Conservation (phyloP, 139 green algal genomes). For the Volvox africanus region DNA sequence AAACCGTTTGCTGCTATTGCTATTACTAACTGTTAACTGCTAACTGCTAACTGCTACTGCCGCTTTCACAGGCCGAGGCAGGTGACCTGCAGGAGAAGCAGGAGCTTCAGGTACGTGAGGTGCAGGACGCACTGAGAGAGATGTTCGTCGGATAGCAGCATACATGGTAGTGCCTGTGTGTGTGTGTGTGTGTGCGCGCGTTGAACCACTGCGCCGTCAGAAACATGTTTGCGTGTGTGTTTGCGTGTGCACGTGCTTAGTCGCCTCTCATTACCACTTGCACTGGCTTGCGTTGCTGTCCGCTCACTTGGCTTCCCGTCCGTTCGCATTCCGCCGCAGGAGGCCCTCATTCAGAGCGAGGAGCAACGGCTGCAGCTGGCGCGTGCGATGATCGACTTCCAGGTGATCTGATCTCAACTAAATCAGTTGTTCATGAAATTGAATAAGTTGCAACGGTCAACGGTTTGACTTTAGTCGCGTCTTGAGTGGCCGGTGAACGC, state of each 20-base stretch:
- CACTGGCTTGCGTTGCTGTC: too few species aligned
- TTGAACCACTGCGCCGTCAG: too few species aligned
- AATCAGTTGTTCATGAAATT: too few species aligned
- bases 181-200: background rate
- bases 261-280: too few species aligned
- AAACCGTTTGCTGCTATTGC: too few species aligned
- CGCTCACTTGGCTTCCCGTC: background rate
- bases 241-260: background rate
- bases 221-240: background rate
- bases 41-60: background rate
- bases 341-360: constrained; percentile 73
- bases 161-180: background rate
- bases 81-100: constrained; percentile 62
- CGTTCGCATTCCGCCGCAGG: constrained; percentile 33
- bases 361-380: constrained; percentile 75
- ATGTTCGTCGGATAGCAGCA: background rate
- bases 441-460: too few species aligned
- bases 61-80: constrained; percentile 8
- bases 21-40: too few species aligned
- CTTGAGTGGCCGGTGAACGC: too few species aligned
- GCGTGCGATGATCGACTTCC: constrained; percentile 73
- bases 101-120: constrained; percentile 57
- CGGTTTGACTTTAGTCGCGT: too few species aligned
- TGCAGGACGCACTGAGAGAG: background rate
- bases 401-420: constrained; percentile 43